Evolutionary conservation across 495 filamentous ascomycete species (phyloP), one percentile per base, ranked within the genome.

Genomic region (Lasiosphaeria hispida): DNA sequence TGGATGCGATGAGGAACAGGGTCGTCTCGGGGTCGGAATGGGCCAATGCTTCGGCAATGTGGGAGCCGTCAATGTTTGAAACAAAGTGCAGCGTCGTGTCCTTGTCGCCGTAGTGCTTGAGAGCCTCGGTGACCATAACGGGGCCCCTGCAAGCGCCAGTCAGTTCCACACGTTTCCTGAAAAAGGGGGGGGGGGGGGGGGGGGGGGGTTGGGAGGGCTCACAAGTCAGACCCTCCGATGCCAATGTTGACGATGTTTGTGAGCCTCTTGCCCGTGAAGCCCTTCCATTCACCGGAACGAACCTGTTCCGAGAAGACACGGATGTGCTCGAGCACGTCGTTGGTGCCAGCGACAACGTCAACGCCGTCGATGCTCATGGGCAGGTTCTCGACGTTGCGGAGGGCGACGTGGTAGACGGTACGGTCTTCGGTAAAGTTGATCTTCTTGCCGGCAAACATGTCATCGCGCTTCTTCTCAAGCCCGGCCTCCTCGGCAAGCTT

Each of bases 351-450:
- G 67, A 97, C 93, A 67, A 98, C 95, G 69, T 93, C 93, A 77
- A 92, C 82, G 53, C 95, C 95, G 57, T 97, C 87, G 15, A 98
- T 95, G 75, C 89, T 77, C 90, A 98, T 95, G 17, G 87, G 81
- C 81, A 87, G 78, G 69, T 89, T 90, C 69, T 81, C 80, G 55
- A 88, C 83, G 72, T 98, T 98, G 69, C 94, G 88, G 69, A 98
- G 77, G 42, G 95, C 95, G 64, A 87, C 84, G 75, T 97, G 94
- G 79, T 96, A 96, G 60, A 98, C 94, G 61, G 94, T 94, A 55
- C 95, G 86, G 65, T 94, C 78, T 82, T 98, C 94, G 43, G 94
- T 98, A 79, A 96, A 96, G 83, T 98, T 98, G 81, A 98, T 97
- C 82, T 93, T 91, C 70, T 97, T 88, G 62, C 94, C 94, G 37